A percentile compares a stretch with the other conserved stretches of the same genome.
These are phyloP conservation scores for Sphenostylis stenocarpa DNA, from an alignment of 306 rosid species.

Conservation along the genomic window DNA sequence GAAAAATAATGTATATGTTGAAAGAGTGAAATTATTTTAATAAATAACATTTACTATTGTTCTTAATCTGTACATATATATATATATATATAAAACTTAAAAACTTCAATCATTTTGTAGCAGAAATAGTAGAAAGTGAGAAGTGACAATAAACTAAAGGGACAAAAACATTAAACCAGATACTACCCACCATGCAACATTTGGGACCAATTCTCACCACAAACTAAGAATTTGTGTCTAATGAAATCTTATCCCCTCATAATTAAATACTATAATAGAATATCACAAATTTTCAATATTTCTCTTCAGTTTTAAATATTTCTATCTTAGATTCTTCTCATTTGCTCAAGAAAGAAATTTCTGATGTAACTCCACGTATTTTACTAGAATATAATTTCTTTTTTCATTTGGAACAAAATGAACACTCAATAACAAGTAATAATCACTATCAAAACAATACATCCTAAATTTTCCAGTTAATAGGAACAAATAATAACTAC, in stretches of 20 bases:
- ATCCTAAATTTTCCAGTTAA: too few species aligned
- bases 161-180: constrained; percentile 18
- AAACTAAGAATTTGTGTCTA: neutral
- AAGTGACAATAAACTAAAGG: neutral
- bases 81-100: too few species aligned
- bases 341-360: neutral
- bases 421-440: neutral
- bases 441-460: too few species aligned
- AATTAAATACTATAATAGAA: neutral
- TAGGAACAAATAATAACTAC: too few species aligned
- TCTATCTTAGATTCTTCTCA: neutral
- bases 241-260: constrained; percentile 22
- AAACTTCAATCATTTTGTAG: too few species aligned
- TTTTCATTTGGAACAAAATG: neutral
- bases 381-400: neutral
- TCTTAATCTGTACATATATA: too few species aligned
- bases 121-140: too few species aligned
- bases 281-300: neutral
- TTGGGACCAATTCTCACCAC: constrained; percentile 30
- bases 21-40: too few species aligned
- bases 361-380: neutral
- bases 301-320: neutral
- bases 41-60: too few species aligned
- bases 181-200: constrained; percentile 27
- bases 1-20: too few species aligned